Evolutionary conservation across 345 rosid genomes (phyloP), one percentile per base, ranked within the genome.

Genomic region (Citrus mangshanensis): DNA sequence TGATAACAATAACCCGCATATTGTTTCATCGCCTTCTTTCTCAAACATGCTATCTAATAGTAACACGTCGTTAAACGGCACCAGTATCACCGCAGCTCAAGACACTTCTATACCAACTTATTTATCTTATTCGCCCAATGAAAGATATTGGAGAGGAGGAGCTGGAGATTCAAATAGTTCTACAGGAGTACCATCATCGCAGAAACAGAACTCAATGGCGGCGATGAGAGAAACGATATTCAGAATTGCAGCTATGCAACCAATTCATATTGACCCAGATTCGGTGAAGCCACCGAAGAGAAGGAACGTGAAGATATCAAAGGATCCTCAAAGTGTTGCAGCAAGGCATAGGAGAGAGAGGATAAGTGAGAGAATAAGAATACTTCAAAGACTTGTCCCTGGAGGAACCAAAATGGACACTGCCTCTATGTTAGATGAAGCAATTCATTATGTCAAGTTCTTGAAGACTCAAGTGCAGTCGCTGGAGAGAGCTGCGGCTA

Each of bases 401-500:
- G 93, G 95, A 2, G 95, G 95, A 64, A 91, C 95, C 46, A 91
- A 88, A 82, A 91, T 89, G 95, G 95, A 91, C 82, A 91, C 95
- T 0, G 93, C 95, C 1, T 91, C 95, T 1, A 91, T 89, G 95
- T 78, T 91, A 63, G 93, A 91, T 65, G 93, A 91, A 80, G 93
- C 95, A 9, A 88, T 87, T 68, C 95, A 89, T 67, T 91, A 91
- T 68, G 89, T 91, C 35, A 91, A 91, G 88, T 91, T 91, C 80
- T 78, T 89, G 85, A 91, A 91, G 85, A 85, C 82, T 8, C 95
- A 91, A 56, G 93, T 91, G 64, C 91, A 85, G 79, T 81, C 90
- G 2, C 81, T 91, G 34, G 91, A 91, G 82, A 81, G 85, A 79
- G 85, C 83, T 25, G 76, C 86, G 2, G 76, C 81, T 49, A 63